Base-by-base conservation (phyloP, 1,139 yeast species). In the Yamadazyma oceani region DNA sequence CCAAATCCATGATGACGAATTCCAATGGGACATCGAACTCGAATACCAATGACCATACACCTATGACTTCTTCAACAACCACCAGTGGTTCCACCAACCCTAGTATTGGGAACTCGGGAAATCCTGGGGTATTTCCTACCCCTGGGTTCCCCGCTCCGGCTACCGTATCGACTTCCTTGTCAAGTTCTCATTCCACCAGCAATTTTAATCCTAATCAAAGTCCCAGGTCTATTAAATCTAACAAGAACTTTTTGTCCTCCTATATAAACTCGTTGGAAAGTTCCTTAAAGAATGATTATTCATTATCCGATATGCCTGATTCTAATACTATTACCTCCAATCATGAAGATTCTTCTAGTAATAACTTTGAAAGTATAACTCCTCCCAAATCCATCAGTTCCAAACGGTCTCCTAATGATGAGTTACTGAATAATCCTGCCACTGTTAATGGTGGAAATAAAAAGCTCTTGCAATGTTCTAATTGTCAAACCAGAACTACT, bases 401-500 rank as follows among this genome's bases (percentile, higher is more conserved):
- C 10, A 48, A 42, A 32, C 39, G 44, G 28, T 44, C 49, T 1
- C 52, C 51, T n/a, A 32, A 34, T 22, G 40, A 38, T 23, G 42
- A 43, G 21, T 25, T 25, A 33, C 28, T 21, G 33, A 35, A 21
- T 19, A 22, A 14, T 2, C 17, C 28, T 16, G 26, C 16, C 16
- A 13, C 30, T n/a, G 21, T 5, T 27, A 27, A 16, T 27, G 21
- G n/a, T 8, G 30, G 21, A 5, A 31, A 21, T 32, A 57, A 61
- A 39, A 63, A 62, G 37, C 42, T 56, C 1, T 51, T 68, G 26
- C 72, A 67, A 43, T 71, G 77, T 42, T 54, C 73, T 27, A 70
- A 71, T 51, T 71, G 77, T 48, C 67, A 64, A 33, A 70, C 77
- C 8, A 61, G 57, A 41, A 69, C 76, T 2, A 70, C 77, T 2